A percentile compares a stretch with the other conserved stretches of the same genome.
phyloP scores from a whole-genome alignment of 768 basidiomycete genomes.

The Inosperma sp. region DNA sequence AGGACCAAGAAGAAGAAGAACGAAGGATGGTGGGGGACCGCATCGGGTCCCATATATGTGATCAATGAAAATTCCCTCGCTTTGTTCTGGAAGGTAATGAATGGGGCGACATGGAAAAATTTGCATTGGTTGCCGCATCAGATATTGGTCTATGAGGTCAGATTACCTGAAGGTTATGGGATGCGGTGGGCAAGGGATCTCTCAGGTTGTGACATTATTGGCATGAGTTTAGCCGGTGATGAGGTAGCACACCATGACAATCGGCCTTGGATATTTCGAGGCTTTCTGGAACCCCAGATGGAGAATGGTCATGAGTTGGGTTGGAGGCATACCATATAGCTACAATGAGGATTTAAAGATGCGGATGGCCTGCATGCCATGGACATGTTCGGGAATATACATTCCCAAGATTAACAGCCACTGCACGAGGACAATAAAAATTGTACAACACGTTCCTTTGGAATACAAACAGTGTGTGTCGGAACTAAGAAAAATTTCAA shows the following conservation, averaged over 20 bases:
- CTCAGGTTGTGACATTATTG: no score
- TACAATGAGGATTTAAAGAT: background rate
- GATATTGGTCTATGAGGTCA: constrained; percentile 57
- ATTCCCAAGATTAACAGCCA: no score
- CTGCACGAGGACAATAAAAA: no score
- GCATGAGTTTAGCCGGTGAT: constrained; percentile 8
- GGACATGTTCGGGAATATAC: no score
- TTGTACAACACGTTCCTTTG: no score
- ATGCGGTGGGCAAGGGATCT: constrained; percentile 62
- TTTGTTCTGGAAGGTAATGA: constrained; percentile 52
- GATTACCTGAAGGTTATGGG: constrained; percentile 58
- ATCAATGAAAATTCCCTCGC: constrained; percentile 51
- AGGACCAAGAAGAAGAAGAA: constrained; percentile 14
- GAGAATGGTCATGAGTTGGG: constrained; percentile 59
- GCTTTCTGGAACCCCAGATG: constrained; percentile 67
- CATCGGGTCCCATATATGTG: constrained; percentile 46
- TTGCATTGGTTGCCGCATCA: constrained; percentile 63
- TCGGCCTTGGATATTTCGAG: constrained; percentile 52
- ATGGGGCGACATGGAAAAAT: constrained; percentile 55
- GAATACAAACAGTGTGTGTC: no score
- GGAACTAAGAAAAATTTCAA: no score
- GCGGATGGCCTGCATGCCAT: background rate
- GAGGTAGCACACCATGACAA: constrained; percentile 13
- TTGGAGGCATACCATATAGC: constrained; percentile 44
- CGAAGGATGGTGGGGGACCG: constrained; percentile 56